These are phyloP conservation scores for Kewa caespitosa DNA, from an alignment of 179 eudicot species.

Conservation along the genomic window DNA sequence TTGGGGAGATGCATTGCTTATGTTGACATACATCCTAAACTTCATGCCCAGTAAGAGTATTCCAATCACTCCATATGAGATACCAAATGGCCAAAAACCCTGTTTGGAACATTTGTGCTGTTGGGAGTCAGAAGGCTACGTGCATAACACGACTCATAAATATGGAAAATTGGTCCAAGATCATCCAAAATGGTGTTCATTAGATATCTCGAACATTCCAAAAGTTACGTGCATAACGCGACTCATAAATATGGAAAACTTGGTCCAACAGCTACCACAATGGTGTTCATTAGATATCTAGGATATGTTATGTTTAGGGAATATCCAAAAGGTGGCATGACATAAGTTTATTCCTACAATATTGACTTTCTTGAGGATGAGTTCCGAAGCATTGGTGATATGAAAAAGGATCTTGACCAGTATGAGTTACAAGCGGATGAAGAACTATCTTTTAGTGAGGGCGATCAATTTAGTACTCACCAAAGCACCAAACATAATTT, in stretches of 20 bases:
- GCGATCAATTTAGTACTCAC: too few relatives aligned
- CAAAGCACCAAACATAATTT: too few relatives aligned
- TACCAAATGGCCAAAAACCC: neutral
- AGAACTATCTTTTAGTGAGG: neutral
- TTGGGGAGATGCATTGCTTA: slow-evolving; percentile 4
- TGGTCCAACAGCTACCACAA: neutral
- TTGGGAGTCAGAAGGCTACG: neutral
- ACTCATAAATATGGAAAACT: slow-evolving; percentile 9
- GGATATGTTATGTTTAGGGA: slow-evolving; percentile 10
- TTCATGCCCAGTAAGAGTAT: neutral
- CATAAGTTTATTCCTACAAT: neutral
- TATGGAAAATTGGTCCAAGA: slow-evolving; percentile 11
- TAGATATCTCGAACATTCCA: slow-evolving; percentile 3
- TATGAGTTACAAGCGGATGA: neutral
- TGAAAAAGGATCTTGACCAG: neutral
- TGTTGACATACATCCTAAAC: slow-evolving; percentile 1
- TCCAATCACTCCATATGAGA: slow-evolving; percentile 2
- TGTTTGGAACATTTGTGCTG: neutral
- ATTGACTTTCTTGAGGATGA: neutral
- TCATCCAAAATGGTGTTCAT: neutral
- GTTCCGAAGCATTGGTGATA: neutral
- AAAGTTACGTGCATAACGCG: slow-evolving; percentile 2
- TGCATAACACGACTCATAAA: slow-evolving; percentile 5
- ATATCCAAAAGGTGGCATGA: neutral
- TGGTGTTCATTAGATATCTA: neutral